Evolutionary conservation across 768 basidiomycete species (phyloP).

Genomic region (Podaxis sp.): DNA sequence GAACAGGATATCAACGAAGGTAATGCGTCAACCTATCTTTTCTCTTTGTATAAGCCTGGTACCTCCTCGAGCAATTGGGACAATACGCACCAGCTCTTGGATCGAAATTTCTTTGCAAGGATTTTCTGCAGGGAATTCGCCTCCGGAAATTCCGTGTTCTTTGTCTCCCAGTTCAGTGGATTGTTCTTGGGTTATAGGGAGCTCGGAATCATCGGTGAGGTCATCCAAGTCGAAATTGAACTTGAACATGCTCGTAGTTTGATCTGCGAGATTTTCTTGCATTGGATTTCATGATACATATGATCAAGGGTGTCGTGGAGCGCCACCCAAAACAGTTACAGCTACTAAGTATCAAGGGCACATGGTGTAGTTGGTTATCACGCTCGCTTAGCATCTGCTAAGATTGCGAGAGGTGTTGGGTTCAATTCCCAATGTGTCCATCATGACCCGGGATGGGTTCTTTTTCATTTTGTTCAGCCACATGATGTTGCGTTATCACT

Average conservation of each 20-base stretch:
- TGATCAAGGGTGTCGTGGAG: neutral
- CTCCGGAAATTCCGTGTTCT: neutral
- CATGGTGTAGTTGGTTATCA: constrained; percentile 20
- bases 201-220: constrained; percentile 19
- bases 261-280: neutral
- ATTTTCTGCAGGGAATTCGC: constrained; percentile 12
- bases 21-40: constrained; percentile 59
- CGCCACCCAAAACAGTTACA: neutral
- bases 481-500: too few relatives aligned
- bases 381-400: constrained; percentile 16
- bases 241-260: constrained; percentile 51
- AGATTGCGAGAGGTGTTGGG: constrained; percentile 17
- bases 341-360: neutral
- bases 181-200: constrained; percentile 6
- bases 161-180: neutral
- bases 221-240: constrained; percentile 68
- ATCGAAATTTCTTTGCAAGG: constrained; percentile 34
- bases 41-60: constrained; percentile 11
- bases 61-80: constrained; percentile 11
- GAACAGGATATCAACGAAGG: constrained; percentile 83
- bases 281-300: neutral
- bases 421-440: constrained; percentile 20
- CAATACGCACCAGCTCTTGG: constrained; percentile 32
- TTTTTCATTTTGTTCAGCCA: neutral
- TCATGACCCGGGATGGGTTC: neutral